Evolutionary conservation across 2,329 filamentous ascomycete genomes (phyloP).

Genomic region (Coniella vitis): DNA sequence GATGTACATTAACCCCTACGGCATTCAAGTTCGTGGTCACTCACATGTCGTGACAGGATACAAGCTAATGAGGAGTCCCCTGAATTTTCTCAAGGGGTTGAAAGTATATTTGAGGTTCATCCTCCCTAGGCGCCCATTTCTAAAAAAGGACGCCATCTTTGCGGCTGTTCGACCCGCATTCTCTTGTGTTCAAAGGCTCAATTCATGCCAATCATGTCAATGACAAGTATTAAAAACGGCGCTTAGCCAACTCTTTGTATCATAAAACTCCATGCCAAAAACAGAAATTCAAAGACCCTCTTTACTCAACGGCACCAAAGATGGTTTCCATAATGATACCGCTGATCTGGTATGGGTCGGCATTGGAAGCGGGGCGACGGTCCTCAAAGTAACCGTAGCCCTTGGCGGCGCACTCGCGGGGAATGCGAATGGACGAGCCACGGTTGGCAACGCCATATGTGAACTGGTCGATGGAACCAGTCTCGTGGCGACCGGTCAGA

Average conservation of each 20-base stretch:
- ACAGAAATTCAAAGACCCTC: neutral
- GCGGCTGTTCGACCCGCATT: too few species aligned
- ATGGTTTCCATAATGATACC: conserved; percentile 72
- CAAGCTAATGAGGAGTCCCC: too few species aligned
- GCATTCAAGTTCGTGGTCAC: too few species aligned
- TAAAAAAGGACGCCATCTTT: too few species aligned
- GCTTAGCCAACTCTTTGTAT: neutral
- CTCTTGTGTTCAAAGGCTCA: neutral
- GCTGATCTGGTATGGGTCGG: conserved; percentile 76
- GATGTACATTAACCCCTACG: too few species aligned
- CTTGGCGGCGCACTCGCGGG: conserved; percentile 74
- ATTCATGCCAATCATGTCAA: neutral
- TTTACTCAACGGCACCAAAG: conserved; percentile 27
- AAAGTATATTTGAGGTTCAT: neutral
- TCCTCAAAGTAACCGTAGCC: conserved; percentile 95
- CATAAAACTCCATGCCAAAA: neutral
- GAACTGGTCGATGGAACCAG: conserved; percentile 88
- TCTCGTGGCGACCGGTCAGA: conserved; percentile 91
- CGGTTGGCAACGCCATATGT: conserved; percentile 93
- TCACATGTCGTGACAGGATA: too few species aligned
- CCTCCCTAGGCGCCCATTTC: too few species aligned
- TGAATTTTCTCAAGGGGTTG: neutral
- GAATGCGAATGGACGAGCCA: conserved; percentile 88
- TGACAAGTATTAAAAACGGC: neutral
- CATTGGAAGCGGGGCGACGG: conserved; percentile 57